Percentiles rank a stretch among this genome's conserved stretches.
Conservation (phyloP, 176 grass and related monocot species). For the Urochloa ruziziensis region DNA sequence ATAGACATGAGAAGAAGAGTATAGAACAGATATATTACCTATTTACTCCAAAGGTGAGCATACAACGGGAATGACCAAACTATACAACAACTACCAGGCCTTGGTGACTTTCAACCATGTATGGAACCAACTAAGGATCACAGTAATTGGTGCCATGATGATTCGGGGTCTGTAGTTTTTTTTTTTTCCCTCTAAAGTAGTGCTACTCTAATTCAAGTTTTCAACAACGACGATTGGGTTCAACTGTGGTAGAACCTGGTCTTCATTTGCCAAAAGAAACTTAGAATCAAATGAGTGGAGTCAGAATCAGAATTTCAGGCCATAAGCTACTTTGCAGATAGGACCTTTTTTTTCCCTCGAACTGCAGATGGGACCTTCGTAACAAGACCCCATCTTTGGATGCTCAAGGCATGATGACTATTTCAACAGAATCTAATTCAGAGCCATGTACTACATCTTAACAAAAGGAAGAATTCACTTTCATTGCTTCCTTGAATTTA, state of each 20-base stretch:
- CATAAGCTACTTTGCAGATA: constrained; percentile 15
- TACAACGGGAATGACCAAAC: background rate
- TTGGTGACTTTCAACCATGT: background rate
- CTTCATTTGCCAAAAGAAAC: constrained; percentile 8
- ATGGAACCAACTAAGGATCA: background rate
- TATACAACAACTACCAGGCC: background rate
- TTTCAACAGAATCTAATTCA: background rate
- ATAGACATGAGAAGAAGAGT: background rate
- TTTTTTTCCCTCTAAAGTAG: background rate
- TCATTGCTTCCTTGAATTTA: background rate
- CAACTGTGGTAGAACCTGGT: background rate
- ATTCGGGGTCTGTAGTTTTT: background rate
- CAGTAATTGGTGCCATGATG: background rate
- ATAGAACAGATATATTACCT: background rate
- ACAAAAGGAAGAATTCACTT: background rate
- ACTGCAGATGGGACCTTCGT: background rate
- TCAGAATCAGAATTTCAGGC: constrained; percentile 32
- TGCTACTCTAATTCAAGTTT: constrained; percentile 6
- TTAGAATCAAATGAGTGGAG: constrained; percentile 36
- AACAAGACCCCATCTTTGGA: constrained; percentile 7
- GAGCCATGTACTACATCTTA: background rate
- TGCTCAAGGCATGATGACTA: constrained; percentile 19
- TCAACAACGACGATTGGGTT: constrained; percentile 6
- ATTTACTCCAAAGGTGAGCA: background rate
- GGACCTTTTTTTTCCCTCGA: no score